phyloP scores from a whole-genome alignment of 163 green algal species.

The Chlamydomonas reinhardtii region DNA sequence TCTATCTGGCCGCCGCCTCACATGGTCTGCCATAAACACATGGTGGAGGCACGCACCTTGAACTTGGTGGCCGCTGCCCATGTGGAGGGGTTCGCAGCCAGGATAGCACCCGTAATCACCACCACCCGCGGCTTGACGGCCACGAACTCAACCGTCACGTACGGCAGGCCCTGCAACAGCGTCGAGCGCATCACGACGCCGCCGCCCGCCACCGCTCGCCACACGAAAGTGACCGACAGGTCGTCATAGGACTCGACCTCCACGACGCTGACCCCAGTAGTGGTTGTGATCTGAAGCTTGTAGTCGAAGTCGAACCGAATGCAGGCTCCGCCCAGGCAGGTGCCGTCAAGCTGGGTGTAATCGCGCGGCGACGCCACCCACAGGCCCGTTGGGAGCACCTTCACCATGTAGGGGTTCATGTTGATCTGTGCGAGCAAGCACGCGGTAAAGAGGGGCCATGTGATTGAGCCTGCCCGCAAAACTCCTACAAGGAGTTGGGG shows the following conservation, averaged over 20 bases:
- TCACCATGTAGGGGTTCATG: constrained; percentile 29
- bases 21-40: too few relatives aligned
- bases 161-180: constrained; percentile 31
- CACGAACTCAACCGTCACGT: constrained; percentile 34
- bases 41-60: constrained; percentile 32
- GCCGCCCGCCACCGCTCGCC: not conserved
- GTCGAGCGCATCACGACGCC: not conserved
- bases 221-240: constrained; percentile 27
- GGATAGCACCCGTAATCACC: too few relatives aligned
- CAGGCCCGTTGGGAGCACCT: constrained; percentile 16
- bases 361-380: not conserved
- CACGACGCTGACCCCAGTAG: not conserved
- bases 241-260: constrained; percentile 24
- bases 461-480: too few relatives aligned
- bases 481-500: too few relatives aligned
- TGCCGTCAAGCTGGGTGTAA: not conserved
- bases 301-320: not conserved
- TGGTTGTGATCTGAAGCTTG: not conserved
- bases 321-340: not conserved
- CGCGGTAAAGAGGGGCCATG: too few relatives aligned
- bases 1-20: too few relatives aligned
- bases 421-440: constrained; percentile 4
- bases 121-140: not conserved
- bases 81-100: too few relatives aligned
- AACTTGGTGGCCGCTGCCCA: not conserved